A percentile compares a stretch with the other conserved stretches of the same genome.
phyloP scores from a whole-genome alignment of 352 stramenopile genomes.

The Globisporangium orthogonon region DNA sequence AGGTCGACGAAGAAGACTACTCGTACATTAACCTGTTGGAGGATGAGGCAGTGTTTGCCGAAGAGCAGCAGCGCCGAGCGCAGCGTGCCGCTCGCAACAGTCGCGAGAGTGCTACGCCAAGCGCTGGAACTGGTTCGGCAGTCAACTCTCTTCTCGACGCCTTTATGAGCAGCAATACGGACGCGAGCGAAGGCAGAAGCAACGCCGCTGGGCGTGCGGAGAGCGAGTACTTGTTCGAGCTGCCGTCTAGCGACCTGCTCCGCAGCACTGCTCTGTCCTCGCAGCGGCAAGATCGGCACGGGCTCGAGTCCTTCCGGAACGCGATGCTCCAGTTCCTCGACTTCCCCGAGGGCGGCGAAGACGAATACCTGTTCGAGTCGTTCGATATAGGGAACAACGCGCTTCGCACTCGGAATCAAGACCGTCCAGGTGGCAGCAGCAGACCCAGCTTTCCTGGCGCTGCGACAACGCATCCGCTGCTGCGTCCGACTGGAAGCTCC shows the following conservation, averaged over 20 bases:
- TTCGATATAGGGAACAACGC: constrained; percentile 31
- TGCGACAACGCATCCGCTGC: constrained; percentile 27
- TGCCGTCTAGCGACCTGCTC: constrained; percentile 14
- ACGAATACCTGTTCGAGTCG: constrained; percentile 53
- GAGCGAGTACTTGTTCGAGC: constrained; percentile 10
- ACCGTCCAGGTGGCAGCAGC: constrained; percentile 21
- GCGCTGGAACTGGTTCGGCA: neutral
- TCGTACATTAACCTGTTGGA: constrained; percentile 74
- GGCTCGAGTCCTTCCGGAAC: constrained; percentile 6
- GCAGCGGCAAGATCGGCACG: constrained; percentile 9
- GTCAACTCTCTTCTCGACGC: constrained; percentile 12
- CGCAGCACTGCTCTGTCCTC: neutral
- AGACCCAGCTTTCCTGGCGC: constrained; percentile 5
- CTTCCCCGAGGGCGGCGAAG: constrained; percentile 39
- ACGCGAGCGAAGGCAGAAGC: neutral
- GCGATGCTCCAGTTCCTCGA: constrained; percentile 50
- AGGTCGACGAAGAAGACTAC: constrained; percentile 82
- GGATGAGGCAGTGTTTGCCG: constrained; percentile 48
- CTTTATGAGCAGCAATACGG: constrained; percentile 5
- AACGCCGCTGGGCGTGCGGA: neutral
- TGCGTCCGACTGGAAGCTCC: constrained; percentile 20
- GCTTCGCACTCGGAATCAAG: constrained; percentile 25
- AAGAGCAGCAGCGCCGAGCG: constrained; percentile 45
- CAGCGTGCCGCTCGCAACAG: constrained; percentile 20
- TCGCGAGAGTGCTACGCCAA: constrained; percentile 2